Conservation (phyloP, 1,139 yeast genomes). For the Suhomyces bokatorum region DNA sequence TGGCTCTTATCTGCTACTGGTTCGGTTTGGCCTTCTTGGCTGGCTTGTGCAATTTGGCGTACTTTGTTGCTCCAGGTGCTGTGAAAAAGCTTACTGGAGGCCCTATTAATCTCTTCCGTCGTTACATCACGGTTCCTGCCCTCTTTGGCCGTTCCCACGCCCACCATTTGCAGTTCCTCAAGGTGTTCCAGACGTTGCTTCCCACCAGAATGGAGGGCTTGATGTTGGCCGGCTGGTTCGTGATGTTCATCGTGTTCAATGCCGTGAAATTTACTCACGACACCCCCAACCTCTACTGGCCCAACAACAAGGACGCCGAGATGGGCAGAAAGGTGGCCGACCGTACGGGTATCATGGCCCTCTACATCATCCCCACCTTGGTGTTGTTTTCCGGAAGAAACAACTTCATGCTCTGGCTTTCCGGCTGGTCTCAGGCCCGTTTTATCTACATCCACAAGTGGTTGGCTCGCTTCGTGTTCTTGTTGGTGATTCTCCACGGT, state of each 20-base stretch:
- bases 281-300: constrained; percentile 36
- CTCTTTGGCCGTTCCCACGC: constrained; percentile 44
- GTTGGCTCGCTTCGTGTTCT: constrained; percentile 51
- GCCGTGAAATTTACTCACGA: constrained; percentile 43
- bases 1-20: constrained; percentile 50
- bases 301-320: constrained; percentile 29
- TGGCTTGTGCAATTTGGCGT: constrained; percentile 37
- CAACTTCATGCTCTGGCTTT: constrained; percentile 59
- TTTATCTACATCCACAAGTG: constrained; percentile 68
- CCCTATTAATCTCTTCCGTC: constrained; percentile 41
- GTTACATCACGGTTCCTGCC: constrained; percentile 50
- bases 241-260: constrained; percentile 44
- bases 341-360: constrained; percentile 55
- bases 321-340: constrained; percentile 59
- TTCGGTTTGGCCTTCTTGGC: constrained; percentile 45
- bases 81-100: constrained; percentile 32
- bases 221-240: constrained; percentile 39
- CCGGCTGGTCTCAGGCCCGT: constrained; percentile 66
- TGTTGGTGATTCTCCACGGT: constrained; percentile 47
- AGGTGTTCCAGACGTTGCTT: constrained; percentile 38
- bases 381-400: constrained; percentile 66
- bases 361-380: constrained; percentile 51
- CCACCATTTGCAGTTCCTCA: constrained; percentile 30
- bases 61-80: constrained; percentile 37
- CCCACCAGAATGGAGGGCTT: constrained; percentile 65